A percentile compares a stretch with the other conserved stretches of the same genome.
phyloP scores from a whole-genome alignment of 2,329 filamentous ascomycete genomes.

The Talaromyces sp. region DNA sequence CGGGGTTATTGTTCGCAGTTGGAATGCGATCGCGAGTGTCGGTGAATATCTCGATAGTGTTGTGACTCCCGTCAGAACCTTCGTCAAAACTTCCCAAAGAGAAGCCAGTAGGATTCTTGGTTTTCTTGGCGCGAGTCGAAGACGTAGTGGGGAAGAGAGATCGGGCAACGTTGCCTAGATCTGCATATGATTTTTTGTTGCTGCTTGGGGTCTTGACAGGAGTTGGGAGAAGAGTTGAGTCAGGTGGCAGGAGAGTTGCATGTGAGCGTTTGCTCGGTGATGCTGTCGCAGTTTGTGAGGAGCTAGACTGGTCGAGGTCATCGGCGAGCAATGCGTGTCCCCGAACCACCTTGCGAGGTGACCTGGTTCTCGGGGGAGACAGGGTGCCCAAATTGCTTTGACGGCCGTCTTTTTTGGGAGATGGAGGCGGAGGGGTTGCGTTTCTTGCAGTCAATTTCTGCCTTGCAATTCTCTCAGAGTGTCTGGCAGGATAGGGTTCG shows the following conservation, averaged over 20 bases:
- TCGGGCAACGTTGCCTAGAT: slow-evolving; percentile 45
- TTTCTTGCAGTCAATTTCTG: slow-evolving; percentile 24
- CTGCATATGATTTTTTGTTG: slow-evolving; percentile 45
- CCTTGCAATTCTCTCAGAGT: slow-evolving; percentile 34
- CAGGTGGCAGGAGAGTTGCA: slow-evolving; percentile 26
- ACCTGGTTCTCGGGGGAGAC: slow-evolving; percentile 25
- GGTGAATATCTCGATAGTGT: slow-evolving; percentile 55
- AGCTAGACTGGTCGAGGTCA: slow-evolving; percentile 17
- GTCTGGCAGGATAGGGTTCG: slow-evolving; percentile 35
- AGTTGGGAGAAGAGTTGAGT: slow-evolving; percentile 48
- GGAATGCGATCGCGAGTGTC: slow-evolving; percentile 59
- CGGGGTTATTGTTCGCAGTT: slow-evolving; percentile 43
- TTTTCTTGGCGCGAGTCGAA: slow-evolving; percentile 42
- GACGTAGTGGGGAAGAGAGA: slow-evolving; percentile 46
- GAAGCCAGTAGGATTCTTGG: slow-evolving; percentile 40
- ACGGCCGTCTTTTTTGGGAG: slow-evolving; percentile 15
- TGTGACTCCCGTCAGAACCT: slow-evolving; percentile 24
- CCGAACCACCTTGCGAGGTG: slow-evolving; percentile 23
- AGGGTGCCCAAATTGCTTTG: slow-evolving; percentile 17
- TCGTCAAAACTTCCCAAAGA: slow-evolving; percentile 41
- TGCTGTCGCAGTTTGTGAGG: slow-evolving; percentile 19
- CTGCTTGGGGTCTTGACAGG: slow-evolving; percentile 55
- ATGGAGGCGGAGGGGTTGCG: slow-evolving; percentile 26
- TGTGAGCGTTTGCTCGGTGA: slow-evolving; percentile 23
- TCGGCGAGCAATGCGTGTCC: slow-evolving; percentile 11